Conservation (phyloP, 495 filamentous ascomycete species). For the Neurospora sp. region DNA sequence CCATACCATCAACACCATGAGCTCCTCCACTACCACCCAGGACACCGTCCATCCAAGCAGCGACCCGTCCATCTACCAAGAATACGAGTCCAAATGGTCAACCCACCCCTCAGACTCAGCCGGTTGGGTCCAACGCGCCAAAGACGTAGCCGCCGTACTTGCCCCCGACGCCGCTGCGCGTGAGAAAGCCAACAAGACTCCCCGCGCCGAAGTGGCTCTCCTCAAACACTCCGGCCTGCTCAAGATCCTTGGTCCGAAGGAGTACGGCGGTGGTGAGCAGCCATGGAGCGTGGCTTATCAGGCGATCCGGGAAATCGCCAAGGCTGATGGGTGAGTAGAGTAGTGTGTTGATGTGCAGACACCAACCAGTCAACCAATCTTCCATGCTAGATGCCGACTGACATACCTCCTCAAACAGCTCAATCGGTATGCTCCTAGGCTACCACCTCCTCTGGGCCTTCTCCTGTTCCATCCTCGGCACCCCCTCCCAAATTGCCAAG, state of each 20-base stretch:
- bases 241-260: conserved; percentile 43
- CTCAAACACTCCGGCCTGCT: conserved; percentile 48
- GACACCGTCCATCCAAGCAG: conserved; percentile 22
- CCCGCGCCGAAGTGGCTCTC: conserved; percentile 43
- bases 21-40: background rate
- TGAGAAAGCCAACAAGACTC: conserved; percentile 47
- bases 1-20: background rate
- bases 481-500: conserved; percentile 42
- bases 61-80: conserved; percentile 42
- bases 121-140: conserved; percentile 42
- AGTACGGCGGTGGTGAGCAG: conserved; percentile 49
- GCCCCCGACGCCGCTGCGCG: conserved; percentile 40
- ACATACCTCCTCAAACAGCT: conserved; percentile 12
- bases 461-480: conserved; percentile 46
- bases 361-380: no score
- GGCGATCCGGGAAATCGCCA: conserved; percentile 47
- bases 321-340: conserved; percentile 39
- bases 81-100: conserved; percentile 38
- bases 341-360: no score
- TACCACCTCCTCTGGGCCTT: conserved; percentile 54
- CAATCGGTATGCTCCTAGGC: conserved; percentile 48
- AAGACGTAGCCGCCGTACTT: conserved; percentile 43
- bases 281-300: conserved; percentile 47
- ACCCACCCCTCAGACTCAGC: conserved; percentile 31
- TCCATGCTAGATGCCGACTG: no score